Base-by-base conservation (phyloP, 768 basidiomycete genomes). In the Suillus cothurnatus region DNA sequence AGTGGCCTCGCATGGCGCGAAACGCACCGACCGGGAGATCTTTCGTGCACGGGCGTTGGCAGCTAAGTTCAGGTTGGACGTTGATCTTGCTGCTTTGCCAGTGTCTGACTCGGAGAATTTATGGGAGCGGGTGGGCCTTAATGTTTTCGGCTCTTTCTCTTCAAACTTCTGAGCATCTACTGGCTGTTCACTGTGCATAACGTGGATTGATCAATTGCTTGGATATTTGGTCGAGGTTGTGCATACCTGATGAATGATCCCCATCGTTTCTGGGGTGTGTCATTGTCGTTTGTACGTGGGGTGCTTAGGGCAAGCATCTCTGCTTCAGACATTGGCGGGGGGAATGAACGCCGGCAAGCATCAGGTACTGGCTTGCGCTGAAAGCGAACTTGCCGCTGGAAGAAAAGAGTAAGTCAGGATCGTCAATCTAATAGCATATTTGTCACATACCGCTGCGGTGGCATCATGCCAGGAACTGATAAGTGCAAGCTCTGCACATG, bases 391-490 rank as follows among this genome's bases (percentile, higher is more conserved):
- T 68, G 72, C 74, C 77, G 36, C 47, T 36, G 32, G 5, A 59
- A 21, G 39, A n/a, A 3, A 28, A 21, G 39, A 59, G 58, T 52
- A 6, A 39, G 66, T n/a, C 15, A 19, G 8, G 14, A 47, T 21
- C 6, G 3, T 32, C 21, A 14, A 63, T 72, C 53, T 68, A 14
- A 19, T 28, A 47, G 11, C 31, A 21, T 7, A 45, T n/a, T 7
- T 26, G 45, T 28, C 49, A 65, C 69, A 58, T 28, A 71, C 76
- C 70, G 45, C 68, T 67, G 9, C 47, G 26, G 68, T 69, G 0
- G 74, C 71, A 9, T 57, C 74, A 14, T 76, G 74, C 74, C 74
- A 76, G 31, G 71, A 66, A 15, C 69, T 66, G 50, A 74, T 47
- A 41, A 57, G 57, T 15, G 34, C 21, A 63, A 70, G 65, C 15